phyloP scores from a whole-genome alignment of 2,329 filamentous ascomycete species.

The Exophiala oligosperma region DNA sequence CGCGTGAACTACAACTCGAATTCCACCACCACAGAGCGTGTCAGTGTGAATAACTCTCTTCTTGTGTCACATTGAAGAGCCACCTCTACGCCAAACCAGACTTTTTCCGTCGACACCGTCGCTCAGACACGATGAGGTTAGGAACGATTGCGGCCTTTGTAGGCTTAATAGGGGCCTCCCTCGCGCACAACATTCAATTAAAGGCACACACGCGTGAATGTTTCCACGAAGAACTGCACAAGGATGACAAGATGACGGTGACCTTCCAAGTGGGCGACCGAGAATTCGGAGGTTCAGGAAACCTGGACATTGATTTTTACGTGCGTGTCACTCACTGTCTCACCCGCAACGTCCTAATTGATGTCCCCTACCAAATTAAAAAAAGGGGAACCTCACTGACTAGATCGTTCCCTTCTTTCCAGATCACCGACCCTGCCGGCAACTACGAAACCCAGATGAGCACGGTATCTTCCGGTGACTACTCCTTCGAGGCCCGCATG shows the following conservation, averaged over 20 bases:
- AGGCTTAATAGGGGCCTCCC: constrained; percentile 58
- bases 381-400: neutral
- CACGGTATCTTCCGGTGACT: constrained; percentile 83
- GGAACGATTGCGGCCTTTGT: constrained; percentile 53
- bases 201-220: constrained; percentile 92
- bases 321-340: constrained; percentile 54
- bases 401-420: constrained; percentile 1
- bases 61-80: neutral
- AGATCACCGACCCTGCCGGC: constrained; percentile 77
- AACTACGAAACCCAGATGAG: constrained; percentile 78
- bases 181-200: constrained; percentile 94
- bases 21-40: neutral
- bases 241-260: constrained; percentile 96
- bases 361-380: neutral
- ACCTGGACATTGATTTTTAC: constrained; percentile 97
- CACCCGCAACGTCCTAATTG: neutral
- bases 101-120: neutral
- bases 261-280: constrained; percentile 97
- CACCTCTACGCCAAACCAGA: too few relatives aligned
- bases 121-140: constrained; percentile 40
- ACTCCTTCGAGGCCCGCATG: constrained; percentile 79
- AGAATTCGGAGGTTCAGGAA: constrained; percentile 91
- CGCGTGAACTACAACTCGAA: neutral
- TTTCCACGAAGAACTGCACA: constrained; percentile 91
- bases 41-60: neutral